Conservation (phyloP, 768 basidiomycete genomes). For the Pleurotus tuber-regium region DNA sequence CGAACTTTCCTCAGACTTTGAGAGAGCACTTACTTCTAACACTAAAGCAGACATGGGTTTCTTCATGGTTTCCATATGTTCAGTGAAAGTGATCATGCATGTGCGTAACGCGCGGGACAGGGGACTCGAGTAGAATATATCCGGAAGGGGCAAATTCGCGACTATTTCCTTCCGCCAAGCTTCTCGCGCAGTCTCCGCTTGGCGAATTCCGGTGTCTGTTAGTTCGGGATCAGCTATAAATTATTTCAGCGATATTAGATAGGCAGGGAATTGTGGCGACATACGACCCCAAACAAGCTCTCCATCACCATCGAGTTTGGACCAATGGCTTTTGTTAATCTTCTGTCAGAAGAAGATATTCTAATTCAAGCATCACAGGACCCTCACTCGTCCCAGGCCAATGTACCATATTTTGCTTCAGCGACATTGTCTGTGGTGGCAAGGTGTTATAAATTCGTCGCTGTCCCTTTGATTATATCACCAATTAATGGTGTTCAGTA, state of each 20-base stretch:
- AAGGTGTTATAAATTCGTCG: not conserved
- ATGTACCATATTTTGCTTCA: constrained; percentile 51
- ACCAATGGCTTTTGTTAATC: constrained; percentile 72
- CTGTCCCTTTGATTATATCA: not conserved
- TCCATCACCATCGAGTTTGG: constrained; percentile 61
- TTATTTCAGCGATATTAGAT: not conserved
- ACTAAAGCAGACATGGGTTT: no score
- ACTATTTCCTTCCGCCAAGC: constrained; percentile 49
- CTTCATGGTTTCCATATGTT: no score
- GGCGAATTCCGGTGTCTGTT: constrained; percentile 52
- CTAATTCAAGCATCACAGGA: no score
- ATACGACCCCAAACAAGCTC: constrained; percentile 73
- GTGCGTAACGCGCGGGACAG: constrained; percentile 62
- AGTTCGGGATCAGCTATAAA: constrained; percentile 61
- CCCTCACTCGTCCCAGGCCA: constrained; percentile 60
- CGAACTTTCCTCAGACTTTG: no score
- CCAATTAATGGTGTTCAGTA: no score
- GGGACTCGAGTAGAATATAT: constrained; percentile 60
- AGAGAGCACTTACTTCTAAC: no score
- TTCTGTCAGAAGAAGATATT: no score
- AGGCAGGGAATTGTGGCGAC: constrained; percentile 28
- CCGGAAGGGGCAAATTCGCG: constrained; percentile 47
- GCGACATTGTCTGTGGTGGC: constrained; percentile 60
- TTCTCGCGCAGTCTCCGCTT: constrained; percentile 44
- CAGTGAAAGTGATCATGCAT: constrained; percentile 48